Conservation (phyloP, 2,329 filamentous ascomycete species). For the Bipolaris zeicola region DNA sequence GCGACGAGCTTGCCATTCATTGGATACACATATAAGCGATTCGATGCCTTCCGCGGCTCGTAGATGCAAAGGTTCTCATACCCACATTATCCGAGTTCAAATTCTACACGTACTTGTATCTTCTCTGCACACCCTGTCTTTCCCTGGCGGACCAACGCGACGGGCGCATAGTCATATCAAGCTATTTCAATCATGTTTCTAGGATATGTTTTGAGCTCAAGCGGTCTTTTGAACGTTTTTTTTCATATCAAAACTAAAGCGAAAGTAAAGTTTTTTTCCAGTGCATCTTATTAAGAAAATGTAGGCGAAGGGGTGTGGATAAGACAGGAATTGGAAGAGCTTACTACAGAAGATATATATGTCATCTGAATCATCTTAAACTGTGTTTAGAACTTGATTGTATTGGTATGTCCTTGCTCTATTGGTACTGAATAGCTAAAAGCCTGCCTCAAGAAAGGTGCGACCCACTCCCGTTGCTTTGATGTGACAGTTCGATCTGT, state of each 20-base stretch:
- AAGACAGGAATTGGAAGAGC: background rate
- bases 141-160: background rate
- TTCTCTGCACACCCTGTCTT: background rate
- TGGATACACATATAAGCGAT: slow-evolving; percentile 97
- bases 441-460: background rate
- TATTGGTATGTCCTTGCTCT: background rate
- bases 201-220: background rate
- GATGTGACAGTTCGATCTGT: background rate
- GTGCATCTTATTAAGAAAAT: background rate
- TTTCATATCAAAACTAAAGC: background rate
- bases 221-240: background rate
- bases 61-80: slow-evolving; percentile 21
- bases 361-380: background rate
- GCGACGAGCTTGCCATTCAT: slow-evolving; percentile 96
- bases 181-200: background rate
- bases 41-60: slow-evolving; percentile 66
- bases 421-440: background rate
- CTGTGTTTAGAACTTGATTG: background rate
- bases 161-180: background rate
- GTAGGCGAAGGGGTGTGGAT: background rate
- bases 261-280: background rate
- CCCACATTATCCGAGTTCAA: background rate
- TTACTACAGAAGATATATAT: background rate
- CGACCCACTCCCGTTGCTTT: background rate
- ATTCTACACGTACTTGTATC: background rate